Percentiles rank a stretch among this genome's conserved stretches.
Conservation (phyloP, 139 green algal genomes). For the Chlorella sp. region DNA sequence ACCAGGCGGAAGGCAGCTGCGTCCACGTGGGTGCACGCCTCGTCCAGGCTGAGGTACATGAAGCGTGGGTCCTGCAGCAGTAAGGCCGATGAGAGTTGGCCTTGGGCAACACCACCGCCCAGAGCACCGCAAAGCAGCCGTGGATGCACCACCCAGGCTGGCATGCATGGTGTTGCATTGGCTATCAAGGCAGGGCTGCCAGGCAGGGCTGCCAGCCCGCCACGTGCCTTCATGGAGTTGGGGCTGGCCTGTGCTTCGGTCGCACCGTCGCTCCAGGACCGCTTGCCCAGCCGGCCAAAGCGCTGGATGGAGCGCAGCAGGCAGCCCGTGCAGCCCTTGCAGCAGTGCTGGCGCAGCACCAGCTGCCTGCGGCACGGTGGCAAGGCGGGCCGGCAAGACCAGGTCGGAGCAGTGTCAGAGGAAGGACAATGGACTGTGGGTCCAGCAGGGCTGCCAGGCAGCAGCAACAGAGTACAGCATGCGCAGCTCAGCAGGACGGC, state of each 20-base stretch:
- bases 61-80: slow-evolving; percentile 59
- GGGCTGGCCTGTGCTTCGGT: not conserved
- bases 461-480: not conserved
- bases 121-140: too few relatives aligned
- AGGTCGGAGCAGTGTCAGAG: not conserved
- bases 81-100: too few relatives aligned
- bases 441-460: not conserved
- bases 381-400: not conserved
- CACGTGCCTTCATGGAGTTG: slow-evolving; percentile 8
- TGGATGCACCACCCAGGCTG: too few relatives aligned
- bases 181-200: not conserved
- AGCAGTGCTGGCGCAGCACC: slow-evolving; percentile 52
- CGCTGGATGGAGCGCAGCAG: slow-evolving; percentile 62
- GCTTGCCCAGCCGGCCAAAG: slow-evolving; percentile 63
- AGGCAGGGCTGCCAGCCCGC: not conserved
- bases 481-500: not conserved
- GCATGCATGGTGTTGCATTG: not conserved
- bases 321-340: slow-evolving; percentile 62
- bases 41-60: slow-evolving; percentile 74
- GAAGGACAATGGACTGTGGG: not conserved
- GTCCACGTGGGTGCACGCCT: slow-evolving; percentile 72
- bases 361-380: slow-evolving; percentile 28
- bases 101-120: too few relatives aligned
- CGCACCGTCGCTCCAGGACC: slow-evolving; percentile 5
- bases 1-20: slow-evolving; percentile 49